Percentiles rank a stretch among this genome's conserved stretches.
Conservation (phyloP, 352 stramenopile species). For the Lagenidium sp. region DNA sequence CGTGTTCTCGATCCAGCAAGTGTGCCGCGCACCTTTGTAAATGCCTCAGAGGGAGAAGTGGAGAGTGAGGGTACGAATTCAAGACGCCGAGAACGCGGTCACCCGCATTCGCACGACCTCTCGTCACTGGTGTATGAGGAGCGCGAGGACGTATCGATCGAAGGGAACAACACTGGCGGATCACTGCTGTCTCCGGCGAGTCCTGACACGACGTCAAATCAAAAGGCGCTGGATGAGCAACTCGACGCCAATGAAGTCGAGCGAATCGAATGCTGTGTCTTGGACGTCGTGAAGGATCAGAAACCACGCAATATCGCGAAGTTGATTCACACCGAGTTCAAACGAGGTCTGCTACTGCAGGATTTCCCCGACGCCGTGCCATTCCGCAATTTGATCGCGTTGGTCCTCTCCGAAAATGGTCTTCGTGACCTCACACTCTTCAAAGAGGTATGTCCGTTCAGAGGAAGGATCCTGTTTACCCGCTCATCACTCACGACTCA, state of each 20-base stretch:
- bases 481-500: conserved; percentile 2
- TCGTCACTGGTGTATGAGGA: not conserved
- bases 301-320: conserved; percentile 45
- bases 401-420: conserved; percentile 53
- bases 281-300: conserved; percentile 42
- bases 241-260: conserved; percentile 33
- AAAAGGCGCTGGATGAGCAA: no score
- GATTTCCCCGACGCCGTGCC: conserved; percentile 40
- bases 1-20: no score
- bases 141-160: not conserved
- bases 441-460: conserved; percentile 26
- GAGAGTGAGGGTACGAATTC: not conserved
- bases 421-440: conserved; percentile 42
- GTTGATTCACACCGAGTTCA: conserved; percentile 40
- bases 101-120: no score
- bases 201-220: no score
- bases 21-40: no score
- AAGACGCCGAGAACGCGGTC: no score
- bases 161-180: no score
- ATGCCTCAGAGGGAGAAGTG: no score
- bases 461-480: no score
- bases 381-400: conserved; percentile 47
- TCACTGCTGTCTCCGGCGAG: no score
- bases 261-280: conserved; percentile 22
- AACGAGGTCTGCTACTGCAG: conserved; percentile 25